Base-by-base conservation (phyloP, 2,329 filamentous ascomycete species). In the Mariannaea sp. region DNA sequence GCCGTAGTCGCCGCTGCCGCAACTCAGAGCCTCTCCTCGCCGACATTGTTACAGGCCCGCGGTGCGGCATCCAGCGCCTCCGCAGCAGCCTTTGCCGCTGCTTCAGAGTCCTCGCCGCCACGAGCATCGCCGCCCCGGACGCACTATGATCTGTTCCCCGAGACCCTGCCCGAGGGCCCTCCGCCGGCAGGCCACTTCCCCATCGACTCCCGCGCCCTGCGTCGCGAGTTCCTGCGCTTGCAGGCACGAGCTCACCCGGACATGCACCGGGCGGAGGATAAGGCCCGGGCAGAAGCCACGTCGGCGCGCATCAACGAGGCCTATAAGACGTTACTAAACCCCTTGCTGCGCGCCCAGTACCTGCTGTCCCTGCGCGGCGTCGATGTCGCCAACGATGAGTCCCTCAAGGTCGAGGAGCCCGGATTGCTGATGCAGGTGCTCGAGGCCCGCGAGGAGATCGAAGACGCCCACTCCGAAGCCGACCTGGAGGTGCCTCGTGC, bases 241-340 rank as follows among this genome's bases (percentile, higher is more conserved):
- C 94, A 99, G 74, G 83, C 86, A 14, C 79, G 81, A 36, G 83
- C 88, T 9, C 90, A 94, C 71, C 90, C 90, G 1, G 90, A 94
- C 70, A 77, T 87, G 55, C 77, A 81, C 69, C 77, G 83, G 62
- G 59, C 79, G 61, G 33, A 78, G 70, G 67, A 78, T 71, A 78
- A 87, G 74, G 63, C 75, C 64, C 66, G 81, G 41, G 91, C 92
- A 16, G 90, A 95, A 71, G 88, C 85, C 0, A 77, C 86, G n/a
- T 94, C 89, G 8, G 83, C 90, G 7, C 81, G 84, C 20, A 92
- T 97, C 71, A 97, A 97, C 78, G 87, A 92, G 61, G 94, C 94
- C 1, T 97, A 95, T 80, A 87, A 85, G 67, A 96, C 92, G 3
- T 82, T 99, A 1, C 77, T 83, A 43, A 84, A 87, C 62, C 92